phyloP scores from a whole-genome alignment of 208 protist genomes.

The Blechomonas ayalai region DNA sequence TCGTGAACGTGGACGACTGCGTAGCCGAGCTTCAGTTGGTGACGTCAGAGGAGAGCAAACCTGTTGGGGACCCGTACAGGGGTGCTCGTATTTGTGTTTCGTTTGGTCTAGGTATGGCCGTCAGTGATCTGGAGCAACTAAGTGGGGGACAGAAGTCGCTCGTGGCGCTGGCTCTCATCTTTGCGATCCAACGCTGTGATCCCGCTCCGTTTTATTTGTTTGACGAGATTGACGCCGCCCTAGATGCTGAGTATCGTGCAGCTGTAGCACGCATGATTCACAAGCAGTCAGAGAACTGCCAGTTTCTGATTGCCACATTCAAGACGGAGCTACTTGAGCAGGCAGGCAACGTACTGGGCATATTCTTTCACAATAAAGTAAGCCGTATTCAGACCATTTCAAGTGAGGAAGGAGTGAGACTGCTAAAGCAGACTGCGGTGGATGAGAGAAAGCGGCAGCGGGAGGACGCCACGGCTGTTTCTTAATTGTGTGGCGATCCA shows the following conservation, averaged over 20 bases:
- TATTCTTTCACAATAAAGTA: constrained; percentile 95
- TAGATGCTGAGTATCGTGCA: constrained; percentile 95
- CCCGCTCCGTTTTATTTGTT: constrained; percentile 99
- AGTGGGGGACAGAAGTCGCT: constrained; percentile 98
- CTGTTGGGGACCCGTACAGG: constrained; percentile 71
- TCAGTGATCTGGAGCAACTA: constrained; percentile 90
- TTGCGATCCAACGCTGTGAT: constrained; percentile 98
- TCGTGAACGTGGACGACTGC: constrained; percentile 90
- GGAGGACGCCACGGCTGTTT: neutral
- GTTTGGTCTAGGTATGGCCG: constrained; percentile 71
- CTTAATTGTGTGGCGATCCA: too few species aligned
- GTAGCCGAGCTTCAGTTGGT: constrained; percentile 79
- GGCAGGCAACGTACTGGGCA: constrained; percentile 92
- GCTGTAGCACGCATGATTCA: constrained; percentile 90
- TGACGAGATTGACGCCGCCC: constrained; percentile 98
- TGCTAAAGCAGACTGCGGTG: constrained; percentile 19
- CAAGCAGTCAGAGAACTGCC: constrained; percentile 86
- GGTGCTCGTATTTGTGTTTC: constrained; percentile 91
- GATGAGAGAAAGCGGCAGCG: neutral
- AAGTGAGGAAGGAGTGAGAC: constrained; percentile 35
- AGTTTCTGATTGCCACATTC: constrained; percentile 98
- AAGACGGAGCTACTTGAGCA: constrained; percentile 94
- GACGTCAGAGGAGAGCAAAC: neutral
- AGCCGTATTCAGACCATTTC: constrained; percentile 87
- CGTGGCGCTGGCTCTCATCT: constrained; percentile 98